Base-by-base conservation (phyloP, 2,329 filamentous ascomycete genomes). In the Talaromyces sp. region DNA sequence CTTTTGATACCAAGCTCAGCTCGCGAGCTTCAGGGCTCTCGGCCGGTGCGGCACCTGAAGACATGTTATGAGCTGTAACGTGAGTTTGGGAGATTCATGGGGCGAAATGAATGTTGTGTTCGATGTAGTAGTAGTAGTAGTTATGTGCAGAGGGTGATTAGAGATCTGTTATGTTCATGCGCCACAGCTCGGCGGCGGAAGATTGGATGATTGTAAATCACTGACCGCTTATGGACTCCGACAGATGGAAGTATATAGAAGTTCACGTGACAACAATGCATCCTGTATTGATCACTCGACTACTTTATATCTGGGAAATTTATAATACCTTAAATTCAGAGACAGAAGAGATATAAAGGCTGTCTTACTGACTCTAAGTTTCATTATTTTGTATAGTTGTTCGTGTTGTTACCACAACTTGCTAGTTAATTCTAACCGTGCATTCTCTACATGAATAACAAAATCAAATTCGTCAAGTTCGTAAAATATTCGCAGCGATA, bases 1-100 rank as follows among this genome's bases (percentile, higher is more conserved):
- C 88, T 69, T 89, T 93, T 67, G 89, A 89, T 54, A 96, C 84
- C 61, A 97, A 83, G 63, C 85, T 84, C 64, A 96, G 80, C 81
- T 96, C 91, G 62, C 86, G 84, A 73, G 88, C 73, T 60, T 76
- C 74, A 57, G 67, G 62, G 67, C 67, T 75, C 63, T 66, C 67
- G 58, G 68, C 64, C 37, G 59, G 62, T 25, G 41, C 46, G 41
- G 64, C 46, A 59, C 68, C 67, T 59, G 69, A 63, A 62, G 72
- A 68, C 72, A 74, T 73, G n/a, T 37, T 58, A 35, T 60, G 43
- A 52, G 57, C 36, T 37, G 37, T 5, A 28, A 22, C 21, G 19
- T 15, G 17, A 50, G 5, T 2, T 55, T 37, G 45, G 22, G 21
- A 11, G 8, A n/a, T 15, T 39, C 53, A 55, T 55, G 40, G n/a